Evolutionary conservation across 768 basidiomycete genomes (phyloP).

Genomic region (Leucocoprinus leucothites): DNA sequence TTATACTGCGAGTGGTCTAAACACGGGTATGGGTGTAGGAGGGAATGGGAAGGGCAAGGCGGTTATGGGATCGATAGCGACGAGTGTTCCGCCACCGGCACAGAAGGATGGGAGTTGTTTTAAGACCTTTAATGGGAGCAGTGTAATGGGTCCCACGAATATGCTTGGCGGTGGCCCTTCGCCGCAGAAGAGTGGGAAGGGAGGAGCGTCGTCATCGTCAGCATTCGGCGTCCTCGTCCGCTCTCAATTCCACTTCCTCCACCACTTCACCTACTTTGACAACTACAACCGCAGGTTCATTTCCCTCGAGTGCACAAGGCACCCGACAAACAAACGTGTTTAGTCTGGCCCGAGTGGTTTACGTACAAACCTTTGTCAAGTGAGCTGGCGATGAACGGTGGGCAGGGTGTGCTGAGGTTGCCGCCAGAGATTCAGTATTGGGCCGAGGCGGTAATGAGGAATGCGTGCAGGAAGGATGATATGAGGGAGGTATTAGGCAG

Average conservation of each 20-base stretch:
- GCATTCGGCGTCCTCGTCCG: constrained; percentile 3
- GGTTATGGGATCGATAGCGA: constrained; percentile 16
- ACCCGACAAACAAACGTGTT: constrained; percentile 84
- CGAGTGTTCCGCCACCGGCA: constrained; percentile 15
- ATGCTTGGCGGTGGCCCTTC: not conserved
- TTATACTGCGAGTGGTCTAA: constrained; percentile 16
- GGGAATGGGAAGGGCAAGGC: not conserved
- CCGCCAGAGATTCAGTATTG: constrained; percentile 96
- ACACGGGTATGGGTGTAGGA: not conserved
- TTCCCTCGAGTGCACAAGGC: not conserved
- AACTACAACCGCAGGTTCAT: not conserved
- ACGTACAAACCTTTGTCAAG: constrained; percentile 89
- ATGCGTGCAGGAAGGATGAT: constrained; percentile 98
- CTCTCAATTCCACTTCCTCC: not conserved
- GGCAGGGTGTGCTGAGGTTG: constrained; percentile 38
- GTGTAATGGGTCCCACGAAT: constrained; percentile 4
- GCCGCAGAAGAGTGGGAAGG: constrained; percentile 12
- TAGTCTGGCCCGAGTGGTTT: constrained; percentile 92
- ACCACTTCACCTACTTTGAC: not conserved
- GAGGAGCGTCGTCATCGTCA: constrained; percentile 12
- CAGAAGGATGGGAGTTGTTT: constrained; percentile 13
- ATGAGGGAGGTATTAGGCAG: constrained; percentile 90
- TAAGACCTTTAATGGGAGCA: constrained; percentile 10
- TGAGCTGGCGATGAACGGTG: constrained; percentile 28
- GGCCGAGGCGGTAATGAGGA: constrained; percentile 99